These are phyloP conservation scores for Amborella trichopoda DNA, from an alignment of 164 flowering plant genomes.

Conservation along the genomic window DNA sequence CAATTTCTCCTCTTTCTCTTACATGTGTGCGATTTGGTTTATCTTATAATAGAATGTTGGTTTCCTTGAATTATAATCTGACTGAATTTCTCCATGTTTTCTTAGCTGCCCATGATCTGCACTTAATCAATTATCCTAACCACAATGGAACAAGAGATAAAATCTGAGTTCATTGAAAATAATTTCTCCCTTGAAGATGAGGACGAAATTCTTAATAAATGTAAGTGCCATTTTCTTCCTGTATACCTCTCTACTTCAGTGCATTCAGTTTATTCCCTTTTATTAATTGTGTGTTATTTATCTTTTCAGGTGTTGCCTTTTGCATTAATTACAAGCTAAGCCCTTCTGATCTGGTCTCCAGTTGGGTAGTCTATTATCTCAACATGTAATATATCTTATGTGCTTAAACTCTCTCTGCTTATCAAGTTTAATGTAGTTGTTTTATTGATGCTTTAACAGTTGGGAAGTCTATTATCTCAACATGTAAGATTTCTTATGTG, in stretches of 20 bases:
- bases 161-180: slow-evolving; percentile 45
- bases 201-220: slow-evolving; percentile 36
- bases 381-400: slow-evolving; percentile 38
- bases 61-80: too few relatives aligned
- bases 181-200: slow-evolving; percentile 59
- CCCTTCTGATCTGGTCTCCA: slow-evolving; percentile 78
- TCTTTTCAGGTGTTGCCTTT: slow-evolving; percentile 49
- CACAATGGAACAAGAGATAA: slow-evolving; percentile 74
- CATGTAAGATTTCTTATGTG: not conserved
- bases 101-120: too few relatives aligned
- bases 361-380: slow-evolving; percentile 84
- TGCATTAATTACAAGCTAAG: slow-evolving; percentile 72
- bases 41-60: too few relatives aligned
- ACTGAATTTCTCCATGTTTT: too few relatives aligned
- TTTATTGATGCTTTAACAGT: not conserved
- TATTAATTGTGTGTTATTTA: not conserved
- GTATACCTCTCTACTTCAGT: not conserved
- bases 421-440: not conserved
- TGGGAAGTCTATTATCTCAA: not conserved
- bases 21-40: too few relatives aligned
- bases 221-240: slow-evolving; percentile 20
- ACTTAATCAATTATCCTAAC: too few relatives aligned
- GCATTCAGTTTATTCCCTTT: not conserved
- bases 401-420: not conserved
- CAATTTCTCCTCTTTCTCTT: too few relatives aligned